A percentile compares a stretch with the other conserved stretches of the same genome.
Evolutionary conservation across 371 early-diverging fungal species (phyloP).

Genomic region (Lichtheimia ramosa): DNA sequence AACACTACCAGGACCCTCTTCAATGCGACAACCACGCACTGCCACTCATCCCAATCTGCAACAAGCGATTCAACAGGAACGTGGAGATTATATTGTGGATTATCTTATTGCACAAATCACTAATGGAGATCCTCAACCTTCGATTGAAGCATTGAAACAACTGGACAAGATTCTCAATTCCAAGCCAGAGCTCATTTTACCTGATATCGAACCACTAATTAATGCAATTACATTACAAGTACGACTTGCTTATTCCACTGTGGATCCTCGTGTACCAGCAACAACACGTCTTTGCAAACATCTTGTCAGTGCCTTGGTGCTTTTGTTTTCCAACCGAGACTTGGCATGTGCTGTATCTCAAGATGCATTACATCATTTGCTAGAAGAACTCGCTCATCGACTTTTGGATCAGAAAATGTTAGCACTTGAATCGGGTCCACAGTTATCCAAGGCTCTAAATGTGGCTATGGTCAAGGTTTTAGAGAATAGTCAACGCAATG

Average conservation of each 20-base stretch:
- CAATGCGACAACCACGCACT: slow-evolving; percentile 25
- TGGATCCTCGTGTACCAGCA: slow-evolving; percentile 52
- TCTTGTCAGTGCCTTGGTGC: slow-evolving; percentile 75
- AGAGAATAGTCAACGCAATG: slow-evolving; percentile 80
- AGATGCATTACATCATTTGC: slow-evolving; percentile 62
- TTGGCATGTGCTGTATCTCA: slow-evolving; percentile 64
- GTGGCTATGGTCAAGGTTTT: slow-evolving; percentile 85
- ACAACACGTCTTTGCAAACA: slow-evolving; percentile 71
- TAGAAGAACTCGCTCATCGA: slow-evolving; percentile 76
- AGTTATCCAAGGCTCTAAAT: slow-evolving; percentile 80
- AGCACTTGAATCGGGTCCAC: slow-evolving; percentile 60
- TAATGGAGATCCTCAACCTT: slow-evolving; percentile 65
- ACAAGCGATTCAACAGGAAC: slow-evolving; percentile 19
- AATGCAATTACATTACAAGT: slow-evolving; percentile 80
- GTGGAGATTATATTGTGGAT: slow-evolving; percentile 57
- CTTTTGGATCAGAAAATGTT: slow-evolving; percentile 77
- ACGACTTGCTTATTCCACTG: slow-evolving; percentile 69
- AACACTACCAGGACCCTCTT: slow-evolving; percentile 14
- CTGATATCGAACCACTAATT: slow-evolving; percentile 69
- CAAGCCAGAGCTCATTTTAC: slow-evolving; percentile 52
- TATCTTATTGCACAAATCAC: slow-evolving; percentile 76
- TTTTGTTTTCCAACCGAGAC: slow-evolving; percentile 69
- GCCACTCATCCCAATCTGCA: slow-evolving; percentile 22
- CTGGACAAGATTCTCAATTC: slow-evolving; percentile 67
- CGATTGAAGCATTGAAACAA: slow-evolving; percentile 82